These are phyloP conservation scores for Thalassiosira allenii DNA, from an alignment of 352 stramenopile species.

Conservation along the genomic window DNA sequence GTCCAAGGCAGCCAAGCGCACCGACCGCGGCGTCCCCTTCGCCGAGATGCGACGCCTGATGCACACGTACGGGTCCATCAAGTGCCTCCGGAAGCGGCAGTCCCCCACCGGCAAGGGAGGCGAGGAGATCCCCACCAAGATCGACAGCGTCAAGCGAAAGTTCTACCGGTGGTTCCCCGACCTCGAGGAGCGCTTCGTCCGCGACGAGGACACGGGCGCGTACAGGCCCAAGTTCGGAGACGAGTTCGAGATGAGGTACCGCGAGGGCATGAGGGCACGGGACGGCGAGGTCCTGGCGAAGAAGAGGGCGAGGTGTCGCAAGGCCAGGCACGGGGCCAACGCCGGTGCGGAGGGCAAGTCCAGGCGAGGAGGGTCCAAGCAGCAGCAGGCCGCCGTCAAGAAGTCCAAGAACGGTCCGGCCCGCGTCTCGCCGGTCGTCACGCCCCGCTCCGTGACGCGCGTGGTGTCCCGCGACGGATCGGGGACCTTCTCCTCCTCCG, in stretches of 20 bases:
- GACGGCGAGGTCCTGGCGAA: slow-evolving; percentile 15
- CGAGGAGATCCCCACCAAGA: not conserved
- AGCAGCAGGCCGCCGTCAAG: not conserved
- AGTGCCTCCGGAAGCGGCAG: slow-evolving; percentile 41
- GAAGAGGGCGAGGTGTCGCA: slow-evolving; percentile 27
- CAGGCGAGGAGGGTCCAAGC: not conserved
- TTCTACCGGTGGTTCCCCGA: slow-evolving; percentile 58
- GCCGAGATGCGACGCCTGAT: slow-evolving; percentile 52
- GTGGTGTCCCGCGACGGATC: too few relatives aligned
- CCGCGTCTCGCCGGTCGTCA: not conserved
- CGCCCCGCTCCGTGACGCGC: not conserved
- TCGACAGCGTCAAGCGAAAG: slow-evolving; percentile 46
- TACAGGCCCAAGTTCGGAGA: slow-evolving; percentile 37
- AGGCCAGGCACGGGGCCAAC: not conserved
- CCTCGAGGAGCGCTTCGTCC: slow-evolving; percentile 42
- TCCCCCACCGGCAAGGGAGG: not conserved
- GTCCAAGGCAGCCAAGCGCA: too few relatives aligned
- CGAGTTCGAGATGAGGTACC: slow-evolving; percentile 44
- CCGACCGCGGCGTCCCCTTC: slow-evolving; percentile 23
- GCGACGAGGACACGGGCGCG: slow-evolving; percentile 10
- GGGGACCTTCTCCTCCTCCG: too few relatives aligned
- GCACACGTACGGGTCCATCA: slow-evolving; percentile 42
- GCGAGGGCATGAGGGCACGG: slow-evolving; percentile 27
- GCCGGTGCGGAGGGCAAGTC: too few relatives aligned
- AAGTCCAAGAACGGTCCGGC: not conserved